These are phyloP conservation scores for Crithidia thermophila DNA, from an alignment of 208 protist species.

Conservation along the genomic window DNA sequence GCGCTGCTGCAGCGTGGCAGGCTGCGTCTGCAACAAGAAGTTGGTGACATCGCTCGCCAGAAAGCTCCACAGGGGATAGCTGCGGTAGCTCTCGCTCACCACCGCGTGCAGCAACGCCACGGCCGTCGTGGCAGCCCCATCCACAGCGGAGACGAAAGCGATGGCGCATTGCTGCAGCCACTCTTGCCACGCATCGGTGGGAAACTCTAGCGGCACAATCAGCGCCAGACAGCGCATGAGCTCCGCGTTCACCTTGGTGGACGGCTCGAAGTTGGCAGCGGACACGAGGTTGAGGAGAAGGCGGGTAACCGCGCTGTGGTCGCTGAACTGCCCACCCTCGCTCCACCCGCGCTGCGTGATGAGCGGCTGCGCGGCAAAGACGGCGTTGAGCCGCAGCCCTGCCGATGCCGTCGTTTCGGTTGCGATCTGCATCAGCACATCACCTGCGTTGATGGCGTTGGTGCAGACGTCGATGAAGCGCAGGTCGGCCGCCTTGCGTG, in stretches of 20 bases:
- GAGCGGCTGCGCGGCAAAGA: constrained; percentile 53
- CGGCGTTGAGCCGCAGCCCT: constrained; percentile 45
- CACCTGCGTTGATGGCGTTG: constrained; percentile 54
- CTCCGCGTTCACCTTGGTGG: constrained; percentile 25
- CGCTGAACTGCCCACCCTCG: constrained; percentile 46
- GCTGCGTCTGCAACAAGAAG: constrained; percentile 22
- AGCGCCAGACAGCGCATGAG: constrained; percentile 33
- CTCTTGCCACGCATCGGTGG: constrained; percentile 35
- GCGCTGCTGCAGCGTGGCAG: constrained; percentile 12
- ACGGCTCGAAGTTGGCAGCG: too few species aligned
- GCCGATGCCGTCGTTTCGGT: constrained; percentile 14
- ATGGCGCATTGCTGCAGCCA: constrained; percentile 34
- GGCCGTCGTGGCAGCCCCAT: background rate
- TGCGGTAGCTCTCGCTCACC: constrained; percentile 29
- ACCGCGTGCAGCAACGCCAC: constrained; percentile 12
- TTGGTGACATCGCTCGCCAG: constrained; percentile 28
- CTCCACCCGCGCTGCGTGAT: constrained; percentile 39
- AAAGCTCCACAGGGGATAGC: constrained; percentile 42
- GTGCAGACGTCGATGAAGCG: constrained; percentile 41
- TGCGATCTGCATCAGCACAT: constrained; percentile 45
- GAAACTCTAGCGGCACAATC: constrained; percentile 49
- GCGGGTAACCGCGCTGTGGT: constrained; percentile 24
- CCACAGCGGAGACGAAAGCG: constrained; percentile 6
- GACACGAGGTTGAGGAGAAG: constrained; percentile 20
- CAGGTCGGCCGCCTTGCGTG: constrained; percentile 41